Evolutionary conservation across 768 basidiomycete species (phyloP).

Genomic region (Amanita polypyramis): DNA sequence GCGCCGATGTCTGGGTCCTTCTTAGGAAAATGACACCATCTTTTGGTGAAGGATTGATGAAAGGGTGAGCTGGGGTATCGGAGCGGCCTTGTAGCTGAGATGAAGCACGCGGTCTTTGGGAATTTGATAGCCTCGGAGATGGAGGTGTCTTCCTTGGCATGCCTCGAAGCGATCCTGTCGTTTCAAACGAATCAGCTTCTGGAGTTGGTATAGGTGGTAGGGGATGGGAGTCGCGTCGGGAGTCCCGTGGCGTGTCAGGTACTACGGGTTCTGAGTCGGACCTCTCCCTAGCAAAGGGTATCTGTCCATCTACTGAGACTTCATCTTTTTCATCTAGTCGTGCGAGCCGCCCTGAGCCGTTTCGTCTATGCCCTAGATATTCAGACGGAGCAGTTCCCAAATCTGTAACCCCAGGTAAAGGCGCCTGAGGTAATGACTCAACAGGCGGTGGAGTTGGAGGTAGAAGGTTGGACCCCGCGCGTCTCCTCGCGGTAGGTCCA

Average conservation of each 20-base stretch:
- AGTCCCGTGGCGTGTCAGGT: slow-evolving; percentile 31
- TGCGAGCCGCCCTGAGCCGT: slow-evolving; percentile 38
- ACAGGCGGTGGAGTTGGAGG: slow-evolving; percentile 58
- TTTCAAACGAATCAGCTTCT: slow-evolving; percentile 18
- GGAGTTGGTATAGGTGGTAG: slow-evolving; percentile 57
- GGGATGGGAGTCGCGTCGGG: slow-evolving; percentile 48
- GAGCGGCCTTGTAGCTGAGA: slow-evolving; percentile 35
- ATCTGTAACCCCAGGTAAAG: slow-evolving; percentile 22
- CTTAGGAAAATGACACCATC: slow-evolving; percentile 64
- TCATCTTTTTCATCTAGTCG: slow-evolving; percentile 21
- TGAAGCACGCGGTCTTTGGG: slow-evolving; percentile 46
- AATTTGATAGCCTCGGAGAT: slow-evolving; percentile 39
- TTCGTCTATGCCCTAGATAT: slow-evolving; percentile 35
- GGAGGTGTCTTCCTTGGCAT: slow-evolving; percentile 26
- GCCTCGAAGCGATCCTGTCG: slow-evolving; percentile 23
- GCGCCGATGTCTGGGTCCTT: slow-evolving; percentile 54
- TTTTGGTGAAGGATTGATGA: slow-evolving; percentile 49
- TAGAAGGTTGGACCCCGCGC: slow-evolving; percentile 47
- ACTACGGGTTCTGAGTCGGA: slow-evolving; percentile 9
- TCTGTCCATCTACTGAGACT: slow-evolving; percentile 18
- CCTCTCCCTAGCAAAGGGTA: neutral
- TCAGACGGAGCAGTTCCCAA: slow-evolving; percentile 18
- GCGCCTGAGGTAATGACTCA: slow-evolving; percentile 50
- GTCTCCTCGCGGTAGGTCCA: slow-evolving; percentile 18
- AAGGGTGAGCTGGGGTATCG: slow-evolving; percentile 23